phyloP scores from a whole-genome alignment of 345 rosid genomes.

The Gossypium raimondii region DNA sequence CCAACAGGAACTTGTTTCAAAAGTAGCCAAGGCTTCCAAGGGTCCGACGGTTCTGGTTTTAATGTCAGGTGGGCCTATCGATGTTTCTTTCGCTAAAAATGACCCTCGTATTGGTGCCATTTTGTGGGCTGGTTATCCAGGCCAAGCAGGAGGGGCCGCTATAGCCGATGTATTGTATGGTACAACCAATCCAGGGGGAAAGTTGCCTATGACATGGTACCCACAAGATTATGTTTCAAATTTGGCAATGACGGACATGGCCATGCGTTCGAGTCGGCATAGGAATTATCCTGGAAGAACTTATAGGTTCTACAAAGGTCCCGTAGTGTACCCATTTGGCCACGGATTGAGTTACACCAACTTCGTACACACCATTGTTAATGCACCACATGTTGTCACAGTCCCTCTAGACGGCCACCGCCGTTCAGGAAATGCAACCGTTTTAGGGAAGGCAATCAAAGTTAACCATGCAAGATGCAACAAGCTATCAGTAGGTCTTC shows the following conservation, averaged over 20 bases:
- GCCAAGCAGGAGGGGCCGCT: slow-evolving; percentile 84
- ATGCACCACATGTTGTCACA: slow-evolving; percentile 43
- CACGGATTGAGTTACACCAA: slow-evolving; percentile 79
- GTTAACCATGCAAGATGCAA: slow-evolving; percentile 66
- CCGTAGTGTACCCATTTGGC: slow-evolving; percentile 79
- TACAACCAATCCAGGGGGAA: slow-evolving; percentile 73
- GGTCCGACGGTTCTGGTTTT: slow-evolving; percentile 67
- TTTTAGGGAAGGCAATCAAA: slow-evolving; percentile 49
- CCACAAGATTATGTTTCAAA: slow-evolving; percentile 59
- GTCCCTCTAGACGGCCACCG: slow-evolving; percentile 53
- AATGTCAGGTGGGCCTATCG: slow-evolving; percentile 85
- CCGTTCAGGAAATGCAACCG: slow-evolving; percentile 35
- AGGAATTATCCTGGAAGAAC: slow-evolving; percentile 78
- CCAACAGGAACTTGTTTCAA: slow-evolving; percentile 65
- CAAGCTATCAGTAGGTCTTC: slow-evolving; percentile 47
- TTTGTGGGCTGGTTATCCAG: slow-evolving; percentile 95
- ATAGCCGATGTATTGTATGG: slow-evolving; percentile 83
- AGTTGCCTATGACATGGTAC: slow-evolving; percentile 90
- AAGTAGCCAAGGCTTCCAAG: slow-evolving; percentile 54
- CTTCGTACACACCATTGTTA: slow-evolving; percentile 48
- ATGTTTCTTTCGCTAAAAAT: slow-evolving; percentile 58
- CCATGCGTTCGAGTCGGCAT: slow-evolving; percentile 58
- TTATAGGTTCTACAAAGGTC: slow-evolving; percentile 77
- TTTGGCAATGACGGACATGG: slow-evolving; percentile 85
- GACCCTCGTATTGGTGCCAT: slow-evolving; percentile 49